Percentiles rank a stretch among this genome's conserved stretches.
phyloP scores from a whole-genome alignment of 2,329 filamentous ascomycete genomes.

The Colletotrichum navitas region DNA sequence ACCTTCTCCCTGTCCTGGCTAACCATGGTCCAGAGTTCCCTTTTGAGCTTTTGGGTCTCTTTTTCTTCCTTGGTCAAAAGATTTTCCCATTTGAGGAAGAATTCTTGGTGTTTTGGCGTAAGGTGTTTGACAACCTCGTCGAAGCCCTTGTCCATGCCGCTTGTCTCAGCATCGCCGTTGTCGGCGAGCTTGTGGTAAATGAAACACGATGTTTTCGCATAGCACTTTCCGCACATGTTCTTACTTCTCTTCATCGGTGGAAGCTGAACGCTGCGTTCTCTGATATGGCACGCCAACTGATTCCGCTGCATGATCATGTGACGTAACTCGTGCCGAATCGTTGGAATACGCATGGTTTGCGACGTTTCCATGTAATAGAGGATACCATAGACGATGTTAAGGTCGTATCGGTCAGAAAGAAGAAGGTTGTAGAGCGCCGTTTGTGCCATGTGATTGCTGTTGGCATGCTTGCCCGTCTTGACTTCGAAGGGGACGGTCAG shows the following conservation, averaged over 20 bases:
- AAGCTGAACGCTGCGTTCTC: slow-evolving; percentile 81
- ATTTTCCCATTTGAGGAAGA: slow-evolving; percentile 95
- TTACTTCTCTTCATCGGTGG: slow-evolving; percentile 89
- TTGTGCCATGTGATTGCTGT: slow-evolving; percentile 87
- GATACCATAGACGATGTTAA: slow-evolving; percentile 90
- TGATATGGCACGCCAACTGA: slow-evolving; percentile 85
- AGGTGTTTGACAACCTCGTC: slow-evolving; percentile 83
- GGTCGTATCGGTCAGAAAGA: slow-evolving; percentile 93
- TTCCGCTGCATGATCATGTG: slow-evolving; percentile 99
- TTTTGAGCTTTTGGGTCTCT: slow-evolving; percentile 85
- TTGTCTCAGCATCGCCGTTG: slow-evolving; percentile 82
- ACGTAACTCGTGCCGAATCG: slow-evolving; percentile 87
- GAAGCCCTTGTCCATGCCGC: slow-evolving; percentile 85
- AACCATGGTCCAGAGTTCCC: slow-evolving; percentile 96
- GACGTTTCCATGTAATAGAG: slow-evolving; percentile 96
- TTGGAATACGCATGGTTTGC: slow-evolving; percentile 85
- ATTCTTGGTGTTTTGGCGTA: slow-evolving; percentile 79
- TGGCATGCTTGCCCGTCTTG: slow-evolving; percentile 91
- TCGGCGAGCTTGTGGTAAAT: slow-evolving; percentile 94
- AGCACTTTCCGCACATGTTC: slow-evolving; percentile 87
- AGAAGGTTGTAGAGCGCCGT: slow-evolving; percentile 94
- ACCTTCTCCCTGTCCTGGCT: slow-evolving; percentile 89
- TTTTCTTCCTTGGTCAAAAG: slow-evolving; percentile 95
- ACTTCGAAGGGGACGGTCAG: slow-evolving; percentile 94
- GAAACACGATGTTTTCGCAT: slow-evolving; percentile 91